Evolutionary conservation across 2,329 filamentous ascomycete genomes (phyloP).

Genomic region (Septoria petroselini): DNA sequence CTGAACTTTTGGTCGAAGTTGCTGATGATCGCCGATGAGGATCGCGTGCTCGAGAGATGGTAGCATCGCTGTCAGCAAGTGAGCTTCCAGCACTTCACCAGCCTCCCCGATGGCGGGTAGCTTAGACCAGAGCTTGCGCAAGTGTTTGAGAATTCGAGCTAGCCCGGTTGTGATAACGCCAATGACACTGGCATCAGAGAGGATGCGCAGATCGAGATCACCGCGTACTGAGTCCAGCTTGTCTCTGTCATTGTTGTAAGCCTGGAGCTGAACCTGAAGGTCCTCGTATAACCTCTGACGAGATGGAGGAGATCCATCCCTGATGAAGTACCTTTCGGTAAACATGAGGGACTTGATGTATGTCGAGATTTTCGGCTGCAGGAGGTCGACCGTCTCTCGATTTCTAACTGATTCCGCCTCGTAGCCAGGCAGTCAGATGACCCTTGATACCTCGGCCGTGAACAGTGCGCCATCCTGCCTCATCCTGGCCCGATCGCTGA

Average conservation of each 20-base stretch:
- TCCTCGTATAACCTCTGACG: conserved; percentile 15
- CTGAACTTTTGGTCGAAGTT: conserved; percentile 58
- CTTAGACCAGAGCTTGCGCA: conserved; percentile 51
- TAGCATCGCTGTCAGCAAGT: conserved; percentile 58
- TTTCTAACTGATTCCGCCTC: too few species aligned
- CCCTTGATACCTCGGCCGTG: too few species aligned
- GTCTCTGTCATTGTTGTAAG: conserved; percentile 6
- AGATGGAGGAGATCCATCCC: conserved; percentile 13
- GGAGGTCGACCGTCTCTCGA: too few species aligned
- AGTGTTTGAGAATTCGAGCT: conserved; percentile 50
- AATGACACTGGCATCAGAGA: conserved; percentile 51
- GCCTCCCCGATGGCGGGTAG: conserved; percentile 56
- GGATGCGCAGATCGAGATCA: conserved; percentile 42
- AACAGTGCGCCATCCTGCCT: too few species aligned
- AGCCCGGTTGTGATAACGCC: conserved; percentile 61
- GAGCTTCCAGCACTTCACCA: conserved; percentile 64
- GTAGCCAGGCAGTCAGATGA: too few species aligned
- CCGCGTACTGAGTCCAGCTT: conserved; percentile 17
- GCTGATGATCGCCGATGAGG: conserved; percentile 62
- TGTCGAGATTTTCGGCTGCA: too few species aligned
- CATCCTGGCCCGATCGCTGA: too few species aligned
- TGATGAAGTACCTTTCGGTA: conserved; percentile 18
- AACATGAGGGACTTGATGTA: background rate
- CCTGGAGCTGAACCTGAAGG: conserved; percentile 14
- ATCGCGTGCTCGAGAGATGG: conserved; percentile 61